Evolutionary conservation across 495 filamentous ascomycete genomes (phyloP), one percentile per base, ranked within the genome.

Genomic region (Xylaria curta): DNA sequence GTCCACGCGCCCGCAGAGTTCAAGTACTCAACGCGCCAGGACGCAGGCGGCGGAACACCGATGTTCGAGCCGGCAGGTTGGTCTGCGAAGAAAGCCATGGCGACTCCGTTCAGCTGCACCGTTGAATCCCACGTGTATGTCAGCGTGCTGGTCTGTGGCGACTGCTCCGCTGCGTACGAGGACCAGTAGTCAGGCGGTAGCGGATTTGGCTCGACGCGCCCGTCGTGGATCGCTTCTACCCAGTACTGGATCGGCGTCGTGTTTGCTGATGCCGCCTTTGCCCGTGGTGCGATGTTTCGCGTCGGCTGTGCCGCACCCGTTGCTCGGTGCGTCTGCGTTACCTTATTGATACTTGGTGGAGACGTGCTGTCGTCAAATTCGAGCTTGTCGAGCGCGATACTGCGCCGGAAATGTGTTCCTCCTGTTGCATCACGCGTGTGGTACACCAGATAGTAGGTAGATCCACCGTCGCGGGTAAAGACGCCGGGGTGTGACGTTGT

Each of bases 61-160:
- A 62, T 58, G 9, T 70, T 70, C 24, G 56, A 70, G 26, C 67
- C 67, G 7, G 67, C 67, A 10, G 36, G 54, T 38, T 70, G 56
- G 28, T 69, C 56, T 12, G 67, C 67, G 67, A 70, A 70, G 24
- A 63, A 70, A 10, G 54, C 67, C 67, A 70, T 70, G 28, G 54
- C 59, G 10, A 70, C 67, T 8, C 67, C 54, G 67, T 70, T 58
- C 26, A 70, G 53, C 1, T 38, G 36, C 54, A 64, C 56, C 24
- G 67, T 28, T 15, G 36, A 44, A 28, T 42, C 28, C 67, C 67
- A 70, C 53, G 67, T 70, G 36, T 70, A 70, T n/a, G 67, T 70
- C 33, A 70, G 38, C 3, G 36, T 70, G 67, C 46, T 62, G 7
- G 38, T 70, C 53, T 63, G 56, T 26, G 54, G 67, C 36, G 53